These are phyloP conservation scores for Xylaria sp. DNA, from an alignment of 2,329 filamentous ascomycete species.

Conservation along the genomic window DNA sequence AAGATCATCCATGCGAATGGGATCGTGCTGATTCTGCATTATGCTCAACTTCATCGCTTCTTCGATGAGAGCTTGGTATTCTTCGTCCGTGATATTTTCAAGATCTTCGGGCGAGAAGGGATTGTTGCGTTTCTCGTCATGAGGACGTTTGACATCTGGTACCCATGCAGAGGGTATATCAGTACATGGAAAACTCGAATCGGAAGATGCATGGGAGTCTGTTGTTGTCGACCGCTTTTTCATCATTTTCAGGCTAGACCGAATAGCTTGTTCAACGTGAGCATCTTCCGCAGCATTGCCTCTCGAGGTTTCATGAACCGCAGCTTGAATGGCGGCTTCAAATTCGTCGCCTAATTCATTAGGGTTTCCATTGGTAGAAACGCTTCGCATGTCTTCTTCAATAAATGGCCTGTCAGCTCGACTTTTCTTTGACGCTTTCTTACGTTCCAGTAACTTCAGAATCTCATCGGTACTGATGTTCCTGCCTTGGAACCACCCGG, in stretches of 20 bases:
- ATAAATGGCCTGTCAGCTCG: slow-evolving; percentile 44
- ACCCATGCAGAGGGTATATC: slow-evolving; percentile 34
- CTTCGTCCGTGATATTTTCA: slow-evolving; percentile 63
- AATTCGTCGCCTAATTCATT: slow-evolving; percentile 67
- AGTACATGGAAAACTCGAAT: slow-evolving; percentile 33
- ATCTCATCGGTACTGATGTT: slow-evolving; percentile 62
- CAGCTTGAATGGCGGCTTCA: slow-evolving; percentile 76
- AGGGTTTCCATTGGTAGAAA: slow-evolving; percentile 29
- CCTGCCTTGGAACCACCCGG: slow-evolving; percentile 62
- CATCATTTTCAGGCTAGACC: slow-evolving; percentile 73
- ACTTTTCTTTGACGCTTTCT: slow-evolving; percentile 56
- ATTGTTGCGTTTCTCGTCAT: slow-evolving; percentile 25
- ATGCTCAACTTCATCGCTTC: slow-evolving; percentile 67
- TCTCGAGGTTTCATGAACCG: slow-evolving; percentile 75
- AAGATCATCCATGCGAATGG: slow-evolving; percentile 40
- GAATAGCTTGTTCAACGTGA: slow-evolving; percentile 77
- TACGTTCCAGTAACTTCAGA: slow-evolving; percentile 61
- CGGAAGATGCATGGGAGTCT: slow-evolving; percentile 37
- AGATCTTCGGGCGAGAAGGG: slow-evolving; percentile 51
- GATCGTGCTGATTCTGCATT: slow-evolving; percentile 42
- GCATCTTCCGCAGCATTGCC: slow-evolving; percentile 77
- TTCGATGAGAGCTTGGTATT: slow-evolving; percentile 67
- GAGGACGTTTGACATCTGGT: slow-evolving; percentile 41
- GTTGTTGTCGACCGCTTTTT: slow-evolving; percentile 46
- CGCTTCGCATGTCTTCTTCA: slow-evolving; percentile 40